Percentiles rank a stretch among this genome's conserved stretches.
Evolutionary conservation across 23 red algal genomes (phyloP).

Genomic region (Gracilaria gracilis): DNA sequence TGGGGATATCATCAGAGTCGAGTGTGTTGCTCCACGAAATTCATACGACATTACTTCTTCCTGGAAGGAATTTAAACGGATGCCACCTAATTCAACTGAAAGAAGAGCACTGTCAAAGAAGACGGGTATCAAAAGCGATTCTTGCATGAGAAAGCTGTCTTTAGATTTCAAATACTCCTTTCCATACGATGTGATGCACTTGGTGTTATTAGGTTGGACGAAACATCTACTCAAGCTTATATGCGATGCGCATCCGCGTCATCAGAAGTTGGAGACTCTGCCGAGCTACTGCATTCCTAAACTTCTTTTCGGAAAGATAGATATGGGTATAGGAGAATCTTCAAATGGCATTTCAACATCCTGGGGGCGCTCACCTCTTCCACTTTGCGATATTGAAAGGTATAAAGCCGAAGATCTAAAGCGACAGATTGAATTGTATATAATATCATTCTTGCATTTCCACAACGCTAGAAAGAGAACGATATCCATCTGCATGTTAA

Average conservation of each 20-base stretch:
- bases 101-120: not conserved
- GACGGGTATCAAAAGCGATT: not conserved
- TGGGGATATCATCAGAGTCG: too few species aligned
- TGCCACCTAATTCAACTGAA: too few species aligned
- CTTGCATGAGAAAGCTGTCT: not conserved
- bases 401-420: constrained; percentile 33
- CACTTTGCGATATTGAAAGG: not conserved
- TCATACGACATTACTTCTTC: too few species aligned
- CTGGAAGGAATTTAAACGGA: too few species aligned
- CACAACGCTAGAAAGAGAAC: not conserved
- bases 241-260: not conserved
- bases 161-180: not conserved
- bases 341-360: not conserved
- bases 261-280: not conserved
- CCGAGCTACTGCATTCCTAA: not conserved
- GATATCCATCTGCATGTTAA: not conserved
- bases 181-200: constrained; percentile 30
- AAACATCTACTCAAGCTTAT: not conserved
- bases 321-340: not conserved
- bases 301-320: not conserved
- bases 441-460: not conserved
- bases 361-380: not conserved
- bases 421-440: not conserved
- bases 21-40: too few species aligned
- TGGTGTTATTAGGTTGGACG: not conserved